These are phyloP conservation scores for Lolium perenne DNA, from an alignment of 176 grass and related monocot genomes.

Conservation along the genomic window DNA sequence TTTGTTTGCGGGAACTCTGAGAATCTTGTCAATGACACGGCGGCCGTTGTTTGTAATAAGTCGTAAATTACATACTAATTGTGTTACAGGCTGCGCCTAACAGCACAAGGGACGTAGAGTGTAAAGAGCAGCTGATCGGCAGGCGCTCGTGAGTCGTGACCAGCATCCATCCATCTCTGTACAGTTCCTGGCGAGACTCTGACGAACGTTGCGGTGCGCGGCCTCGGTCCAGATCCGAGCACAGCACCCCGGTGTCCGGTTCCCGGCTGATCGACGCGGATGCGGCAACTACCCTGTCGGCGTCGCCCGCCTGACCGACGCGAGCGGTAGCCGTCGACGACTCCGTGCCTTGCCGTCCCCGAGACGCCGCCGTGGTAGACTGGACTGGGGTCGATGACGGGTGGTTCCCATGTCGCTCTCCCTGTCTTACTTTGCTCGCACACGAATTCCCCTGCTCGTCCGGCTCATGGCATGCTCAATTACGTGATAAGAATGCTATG, in stretches of 20 bases:
- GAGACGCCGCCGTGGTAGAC: conserved; percentile 9
- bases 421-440: neutral
- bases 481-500: too few species aligned
- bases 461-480: neutral
- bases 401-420: neutral
- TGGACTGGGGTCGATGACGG: neutral
- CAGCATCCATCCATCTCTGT: neutral
- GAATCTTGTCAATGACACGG: neutral
- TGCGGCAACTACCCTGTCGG: conserved; percentile 50
- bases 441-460: neutral
- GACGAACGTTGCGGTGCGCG: neutral
- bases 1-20: too few species aligned
- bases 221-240: conserved; percentile 8
- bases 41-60: neutral
- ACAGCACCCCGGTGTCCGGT: conserved; percentile 36
- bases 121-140: neutral
- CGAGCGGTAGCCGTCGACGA: neutral
- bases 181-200: conserved; percentile 1
- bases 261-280: conserved; percentile 35
- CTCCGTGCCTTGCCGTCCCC: conserved; percentile 28
- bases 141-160: neutral
- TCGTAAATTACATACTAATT: neutral
- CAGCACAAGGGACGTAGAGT: neutral
- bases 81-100: too few species aligned
- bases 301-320: conserved; percentile 48